Evolutionary conservation across 495 filamentous ascomycete species (phyloP).

Genomic region (Daldinia caldariorum): DNA sequence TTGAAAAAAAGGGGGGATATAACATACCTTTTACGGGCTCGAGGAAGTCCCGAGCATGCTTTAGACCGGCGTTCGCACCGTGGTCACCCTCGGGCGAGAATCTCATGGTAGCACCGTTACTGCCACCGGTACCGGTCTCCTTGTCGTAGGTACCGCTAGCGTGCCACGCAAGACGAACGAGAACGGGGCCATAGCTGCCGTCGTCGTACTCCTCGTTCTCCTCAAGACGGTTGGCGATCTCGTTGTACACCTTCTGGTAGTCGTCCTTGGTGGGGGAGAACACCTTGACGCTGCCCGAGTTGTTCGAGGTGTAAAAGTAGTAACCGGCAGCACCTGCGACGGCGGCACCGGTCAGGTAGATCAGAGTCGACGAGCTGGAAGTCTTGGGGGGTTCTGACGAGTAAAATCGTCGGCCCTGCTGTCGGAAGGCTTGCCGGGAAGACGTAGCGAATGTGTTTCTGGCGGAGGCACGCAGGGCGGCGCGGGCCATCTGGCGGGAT

Average conservation of each 20-base stretch:
- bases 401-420: constrained; percentile 76
- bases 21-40: constrained; percentile 82
- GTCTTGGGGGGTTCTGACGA: constrained; percentile 72
- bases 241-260: constrained; percentile 96
- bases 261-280: constrained; percentile 84
- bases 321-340: constrained; percentile 72
- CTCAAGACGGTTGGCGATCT: constrained; percentile 79
- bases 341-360: constrained; percentile 61
- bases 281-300: constrained; percentile 60
- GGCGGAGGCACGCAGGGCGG: constrained; percentile 64
- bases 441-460: constrained; percentile 59
- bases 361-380: constrained; percentile 57
- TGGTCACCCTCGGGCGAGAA: constrained; percentile 92
- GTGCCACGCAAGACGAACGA: constrained; percentile 88
- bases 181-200: constrained; percentile 92
- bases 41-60: constrained; percentile 88
- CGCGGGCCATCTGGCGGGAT: constrained; percentile 64
- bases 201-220: constrained; percentile 97
- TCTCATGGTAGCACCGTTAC: constrained; percentile 97
- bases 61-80: constrained; percentile 93
- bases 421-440: constrained; percentile 69
- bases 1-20: not conserved
- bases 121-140: constrained; percentile 88
- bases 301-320: constrained; percentile 73
- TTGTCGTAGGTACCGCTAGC: constrained; percentile 89